Conservation (phyloP, 164 flowering plant species). For the Annona cherimola region DNA sequence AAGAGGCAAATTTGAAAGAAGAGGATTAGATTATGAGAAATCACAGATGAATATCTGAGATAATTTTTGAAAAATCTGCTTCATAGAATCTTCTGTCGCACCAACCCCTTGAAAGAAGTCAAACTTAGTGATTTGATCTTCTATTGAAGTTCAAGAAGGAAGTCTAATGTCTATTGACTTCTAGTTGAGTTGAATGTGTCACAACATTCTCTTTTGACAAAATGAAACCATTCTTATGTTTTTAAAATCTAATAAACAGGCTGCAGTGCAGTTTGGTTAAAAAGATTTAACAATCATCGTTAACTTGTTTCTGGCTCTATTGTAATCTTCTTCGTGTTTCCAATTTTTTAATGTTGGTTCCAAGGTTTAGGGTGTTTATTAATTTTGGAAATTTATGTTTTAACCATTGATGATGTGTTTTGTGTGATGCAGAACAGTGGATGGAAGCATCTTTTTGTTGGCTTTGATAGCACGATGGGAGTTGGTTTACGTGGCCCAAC, state of each 20-base stretch:
- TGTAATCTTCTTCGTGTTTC: not conserved
- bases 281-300: not conserved
- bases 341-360: not conserved
- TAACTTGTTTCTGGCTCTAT: not conserved
- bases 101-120: not conserved
- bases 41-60: not conserved
- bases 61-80: not conserved
- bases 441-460: conserved; percentile 76
- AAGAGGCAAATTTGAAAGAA: too few species aligned
- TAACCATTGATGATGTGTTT: not conserved
- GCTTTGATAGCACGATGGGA: conserved; percentile 73
- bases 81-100: not conserved
- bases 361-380: not conserved
- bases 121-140: not conserved
- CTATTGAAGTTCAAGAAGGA: not conserved
- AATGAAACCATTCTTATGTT: too few species aligned
- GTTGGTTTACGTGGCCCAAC: conserved; percentile 87
- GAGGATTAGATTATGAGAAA: too few species aligned
- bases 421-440: conserved; percentile 45
- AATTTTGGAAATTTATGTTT: not conserved
- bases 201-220: too few species aligned
- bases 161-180: too few species aligned
- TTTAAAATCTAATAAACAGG: not conserved
- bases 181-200: too few species aligned
- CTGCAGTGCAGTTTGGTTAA: not conserved